Conservation (phyloP, 202 grass and related monocot species). For the Eragrostis tef region DNA sequence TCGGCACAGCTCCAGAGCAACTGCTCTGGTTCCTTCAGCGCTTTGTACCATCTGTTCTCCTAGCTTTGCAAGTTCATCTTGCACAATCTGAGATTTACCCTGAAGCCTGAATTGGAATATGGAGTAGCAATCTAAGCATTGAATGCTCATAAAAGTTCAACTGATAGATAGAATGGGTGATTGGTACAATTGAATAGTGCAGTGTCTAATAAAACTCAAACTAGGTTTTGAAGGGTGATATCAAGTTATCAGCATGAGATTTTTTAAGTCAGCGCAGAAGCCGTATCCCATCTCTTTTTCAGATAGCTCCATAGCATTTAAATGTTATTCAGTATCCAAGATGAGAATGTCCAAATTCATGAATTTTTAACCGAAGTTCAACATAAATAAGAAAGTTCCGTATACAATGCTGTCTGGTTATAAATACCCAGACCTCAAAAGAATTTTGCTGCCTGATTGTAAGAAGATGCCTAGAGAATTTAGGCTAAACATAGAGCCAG, state of each 20-base stretch:
- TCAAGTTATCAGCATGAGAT: constrained; percentile 32
- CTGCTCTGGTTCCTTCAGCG: constrained; percentile 87
- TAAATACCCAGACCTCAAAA: neutral
- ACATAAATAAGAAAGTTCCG: neutral
- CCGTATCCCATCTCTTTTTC: neutral
- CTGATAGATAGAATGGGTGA: constrained; percentile 22
- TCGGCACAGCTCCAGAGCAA: constrained; percentile 94
- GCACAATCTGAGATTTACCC: constrained; percentile 92
- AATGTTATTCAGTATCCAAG: neutral
- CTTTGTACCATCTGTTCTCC: constrained; percentile 93
- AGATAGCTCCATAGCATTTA: constrained; percentile 2
- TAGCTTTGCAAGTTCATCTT: constrained; percentile 93
- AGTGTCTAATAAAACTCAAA: constrained; percentile 32
- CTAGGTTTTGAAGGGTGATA: neutral
- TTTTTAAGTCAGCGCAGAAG: constrained; percentile 1
- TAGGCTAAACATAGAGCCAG: neutral
- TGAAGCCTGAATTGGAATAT: constrained; percentile 70
- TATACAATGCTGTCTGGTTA: neutral
- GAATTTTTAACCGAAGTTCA: constrained; percentile 6
- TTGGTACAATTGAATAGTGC: constrained; percentile 21
- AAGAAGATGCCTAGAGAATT: neutral
- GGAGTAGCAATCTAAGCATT: constrained; percentile 40
- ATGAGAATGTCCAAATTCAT: neutral
- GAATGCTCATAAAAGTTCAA: constrained; percentile 12
- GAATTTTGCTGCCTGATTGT: neutral